Base-by-base conservation (phyloP, 495 filamentous ascomycete species). In the Chlorociboria aeruginascens region DNA sequence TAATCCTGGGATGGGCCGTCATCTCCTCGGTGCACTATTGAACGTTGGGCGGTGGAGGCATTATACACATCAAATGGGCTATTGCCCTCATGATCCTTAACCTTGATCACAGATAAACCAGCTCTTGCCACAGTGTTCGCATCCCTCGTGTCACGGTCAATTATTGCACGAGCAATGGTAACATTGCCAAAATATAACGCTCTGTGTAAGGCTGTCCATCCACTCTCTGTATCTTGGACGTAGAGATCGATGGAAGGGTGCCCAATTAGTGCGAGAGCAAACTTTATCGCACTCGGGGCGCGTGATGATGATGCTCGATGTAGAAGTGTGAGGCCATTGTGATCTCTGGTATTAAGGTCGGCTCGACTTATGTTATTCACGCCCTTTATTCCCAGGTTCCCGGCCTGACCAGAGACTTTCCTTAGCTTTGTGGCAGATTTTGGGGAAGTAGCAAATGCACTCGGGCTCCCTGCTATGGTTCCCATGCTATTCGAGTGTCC, bases 101-200 rank as follows among this genome's bases (percentile, higher is more conserved):
- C 82, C 66, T 94, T 95, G 54, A 96, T 90, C 25, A 95, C 65
- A 30, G 78, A 78, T 31, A 28, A 50, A 17, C 75, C 77, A 9
- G 74, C 67, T 30, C 64, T 61, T 35, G 54, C 47, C 36, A 47
- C 39, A 32, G 60, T 53, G 34, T 68, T 71, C 1, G 74, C 74
- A 54, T 89, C 82, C 35, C 70, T 72, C 30, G 72, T 69, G 60
- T 95, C 89, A 32, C 83, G 79, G 38, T 78, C 72, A 51, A 98
- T 76, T 37, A 97, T 76, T 10, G 81, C 72, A 40, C 84, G 74
- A 1, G 93, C 89, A 49, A 94, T 81, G 10, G 86, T 81, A 42
- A 89, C 80, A 60, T 96, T 97, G 14, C 93, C 93, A 55, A 84
- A 81, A 57, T 97, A 98, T 41, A 98, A 69, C 8, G 93, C 87